phyloP scores from a whole-genome alignment of 345 rosid species.

The Capsella bursapastoris region DNA sequence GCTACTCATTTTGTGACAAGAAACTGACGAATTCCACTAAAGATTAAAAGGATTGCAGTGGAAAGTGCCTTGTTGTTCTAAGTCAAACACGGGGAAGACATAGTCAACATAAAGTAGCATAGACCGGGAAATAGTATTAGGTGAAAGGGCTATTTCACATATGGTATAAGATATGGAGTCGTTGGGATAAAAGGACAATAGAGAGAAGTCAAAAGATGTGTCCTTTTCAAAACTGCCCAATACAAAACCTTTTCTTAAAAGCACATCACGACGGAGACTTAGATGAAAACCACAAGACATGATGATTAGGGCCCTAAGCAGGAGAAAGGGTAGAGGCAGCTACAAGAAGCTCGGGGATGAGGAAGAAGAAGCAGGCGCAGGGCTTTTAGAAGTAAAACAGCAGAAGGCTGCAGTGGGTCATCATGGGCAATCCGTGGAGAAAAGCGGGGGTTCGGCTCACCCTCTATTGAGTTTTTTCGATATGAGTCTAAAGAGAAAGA shows the following conservation, averaged over 20 bases:
- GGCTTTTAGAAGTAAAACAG: conserved; percentile 29
- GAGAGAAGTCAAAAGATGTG: conserved; percentile 44
- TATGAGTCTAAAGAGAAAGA: conserved; percentile 46
- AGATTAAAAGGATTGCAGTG: not conserved
- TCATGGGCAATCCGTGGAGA: conserved; percentile 33
- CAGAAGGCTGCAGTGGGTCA: conserved; percentile 3
- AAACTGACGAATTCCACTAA: conserved; percentile 12
- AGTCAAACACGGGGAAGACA: conserved; percentile 27
- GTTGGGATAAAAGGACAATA: conserved; percentile 34
- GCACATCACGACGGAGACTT: not conserved
- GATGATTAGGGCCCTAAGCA: conserved; percentile 77
- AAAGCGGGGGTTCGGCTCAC: conserved; percentile 50
- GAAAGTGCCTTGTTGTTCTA: not conserved
- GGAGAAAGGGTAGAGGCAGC: conserved; percentile 46
- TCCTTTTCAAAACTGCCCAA: conserved; percentile 31
- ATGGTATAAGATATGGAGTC: conserved; percentile 9
- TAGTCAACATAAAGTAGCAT: conserved; percentile 29
- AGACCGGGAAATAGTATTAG: conserved; percentile 23
- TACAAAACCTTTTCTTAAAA: conserved; percentile 23
- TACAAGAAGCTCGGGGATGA: conserved; percentile 58
- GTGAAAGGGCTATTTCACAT: conserved; percentile 24
- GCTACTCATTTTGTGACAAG: not conserved
- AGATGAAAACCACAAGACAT: conserved; percentile 25
- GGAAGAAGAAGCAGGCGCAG: conserved; percentile 36
- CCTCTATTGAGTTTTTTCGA: conserved; percentile 65